Evolutionary conservation across 2,329 filamentous ascomycete genomes (phyloP), one percentile per base, ranked within the genome.

Genomic region (Colletotrichum acutatum): DNA sequence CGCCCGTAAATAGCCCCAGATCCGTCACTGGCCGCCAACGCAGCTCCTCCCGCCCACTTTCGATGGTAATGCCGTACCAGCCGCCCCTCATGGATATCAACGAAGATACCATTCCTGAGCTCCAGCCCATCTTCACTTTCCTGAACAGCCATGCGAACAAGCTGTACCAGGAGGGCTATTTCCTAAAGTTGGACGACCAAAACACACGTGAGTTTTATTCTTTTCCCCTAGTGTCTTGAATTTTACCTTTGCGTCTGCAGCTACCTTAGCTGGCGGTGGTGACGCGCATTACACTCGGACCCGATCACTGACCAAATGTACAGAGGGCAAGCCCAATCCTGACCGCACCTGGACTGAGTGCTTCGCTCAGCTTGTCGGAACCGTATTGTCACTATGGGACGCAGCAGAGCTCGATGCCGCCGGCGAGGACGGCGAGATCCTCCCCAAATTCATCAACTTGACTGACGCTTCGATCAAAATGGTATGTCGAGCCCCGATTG

Each of bases 391-490:
- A 7, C 86, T 98, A 62, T 99, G 97, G 97, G 96, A 99, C 83
- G 95, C 96, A 28, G 92, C 94, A 75, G 95, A 97, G 81, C 88
- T 98, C 71, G 97, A 99, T 84, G 91, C 91, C 52, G 95, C 94
- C 14, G 95, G 94, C 46, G 92, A 95, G 77, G 91, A 97, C 78
- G 93, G 92, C 76, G 94, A 97, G 79, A 94, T 97, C 60, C 86
- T 96, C 54, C 95, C 95, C 37, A 97, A 94, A 63, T 99, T 98
- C 81, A 95, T 99, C 82, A 99, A 99, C 80, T 85, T 99, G 72
- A 97, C 97, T 7, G 97, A 99, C 87, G 97, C 97, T 24, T 98
- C 97, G 0, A 95, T 99, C 78, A 98, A 97, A 83, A 98, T 98
- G 95, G 97, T 98, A 88, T 77, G 83, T 74, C 22, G 32, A 46